Evolutionary conservation across 1,139 yeast genomes (phyloP), one percentile per base, ranked within the genome.

Genomic region (Yamadazyma aaseri): DNA sequence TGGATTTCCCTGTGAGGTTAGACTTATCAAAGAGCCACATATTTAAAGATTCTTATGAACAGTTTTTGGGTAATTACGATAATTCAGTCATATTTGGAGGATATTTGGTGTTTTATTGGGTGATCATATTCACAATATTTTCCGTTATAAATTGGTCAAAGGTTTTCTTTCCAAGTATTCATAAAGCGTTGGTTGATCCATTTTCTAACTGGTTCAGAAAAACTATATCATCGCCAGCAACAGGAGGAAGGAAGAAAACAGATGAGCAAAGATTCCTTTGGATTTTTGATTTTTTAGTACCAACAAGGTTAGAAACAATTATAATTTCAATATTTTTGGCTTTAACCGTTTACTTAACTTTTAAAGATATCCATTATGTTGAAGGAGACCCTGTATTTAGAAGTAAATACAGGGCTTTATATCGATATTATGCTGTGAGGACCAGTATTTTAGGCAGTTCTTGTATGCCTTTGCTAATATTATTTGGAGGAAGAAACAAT

Each of bases 401-500:
- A 6, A 36, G 30, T 11, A 41, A 44, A 20, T 5, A 18, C 4
- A 16, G 23, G 26, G 47, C 46, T 6, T 35, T 57, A 13, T 40
- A 57, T 22, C 47, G 71, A 18, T 76, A 64, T 49, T 53, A 67
- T 39, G 79, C 76, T 1, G 80, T 71, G 29, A 64, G 90, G 41
- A 58, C 82, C 0, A 84, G 86, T 20, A 66, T 79, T 20, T 51
- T 81, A 26, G 69, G 78, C 3, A 69, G 80, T 29, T 68, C 71
- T 17, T 58, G 74, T 40, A 50, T 74, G 47, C 85, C 84, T 0
- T 46, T 79, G 9, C 47, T 79, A 17, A 60, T 79, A 26, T 50
- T 76, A 22, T 69, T 80, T 58, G 84, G 80, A 0, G 84, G 86
- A 4, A 62, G 89, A 46, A 79, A 72, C 54, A 81, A 81, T 50